phyloP scores from a whole-genome alignment of 2,329 filamentous ascomycete genomes.

The Hortaea sp. region DNA sequence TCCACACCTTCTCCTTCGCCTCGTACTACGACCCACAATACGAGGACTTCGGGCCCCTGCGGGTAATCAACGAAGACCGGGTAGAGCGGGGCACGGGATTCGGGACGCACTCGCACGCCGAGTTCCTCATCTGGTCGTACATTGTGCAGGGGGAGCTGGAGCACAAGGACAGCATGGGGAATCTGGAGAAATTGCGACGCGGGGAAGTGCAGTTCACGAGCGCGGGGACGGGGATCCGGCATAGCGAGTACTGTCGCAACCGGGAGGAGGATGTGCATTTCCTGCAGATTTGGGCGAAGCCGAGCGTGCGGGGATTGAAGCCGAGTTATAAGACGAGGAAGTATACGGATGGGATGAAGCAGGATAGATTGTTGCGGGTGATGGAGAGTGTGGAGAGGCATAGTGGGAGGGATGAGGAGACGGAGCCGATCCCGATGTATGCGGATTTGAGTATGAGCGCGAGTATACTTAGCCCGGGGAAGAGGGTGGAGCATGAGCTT shows the following conservation, averaged over 20 bases:
- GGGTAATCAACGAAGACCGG: conserved; percentile 83
- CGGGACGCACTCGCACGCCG: conserved; percentile 72
- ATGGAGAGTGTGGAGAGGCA: conserved; percentile 58
- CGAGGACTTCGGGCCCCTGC: conserved; percentile 62
- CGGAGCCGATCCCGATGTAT: conserved; percentile 68
- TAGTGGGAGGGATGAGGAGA: conserved; percentile 57
- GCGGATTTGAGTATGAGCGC: conserved; percentile 78
- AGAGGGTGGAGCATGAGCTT: conserved; percentile 60
- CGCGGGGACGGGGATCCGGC: conserved; percentile 69
- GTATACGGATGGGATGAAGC: conserved; percentile 65
- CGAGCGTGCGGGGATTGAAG: conserved; percentile 61
- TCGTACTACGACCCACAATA: conserved; percentile 57
- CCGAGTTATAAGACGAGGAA: conserved; percentile 68
- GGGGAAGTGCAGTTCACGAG: conserved; percentile 87
- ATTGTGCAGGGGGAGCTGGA: conserved; percentile 78
- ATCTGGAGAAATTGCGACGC: conserved; percentile 57
- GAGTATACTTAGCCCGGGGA: conserved; percentile 56
- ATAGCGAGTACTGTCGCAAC: conserved; percentile 76
- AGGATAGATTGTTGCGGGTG: conserved; percentile 60
- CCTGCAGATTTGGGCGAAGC: conserved; percentile 73
- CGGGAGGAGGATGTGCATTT: conserved; percentile 64
- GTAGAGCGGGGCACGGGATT: conserved; percentile 67
- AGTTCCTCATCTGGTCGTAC: conserved; percentile 86
- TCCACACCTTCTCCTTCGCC: conserved; percentile 79
- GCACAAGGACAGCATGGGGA: conserved; percentile 76